A percentile compares a stretch with the other conserved stretches of the same genome.
Evolutionary conservation across 345 rosid species (phyloP).

Genomic region (Syzygium oleosum): DNA sequence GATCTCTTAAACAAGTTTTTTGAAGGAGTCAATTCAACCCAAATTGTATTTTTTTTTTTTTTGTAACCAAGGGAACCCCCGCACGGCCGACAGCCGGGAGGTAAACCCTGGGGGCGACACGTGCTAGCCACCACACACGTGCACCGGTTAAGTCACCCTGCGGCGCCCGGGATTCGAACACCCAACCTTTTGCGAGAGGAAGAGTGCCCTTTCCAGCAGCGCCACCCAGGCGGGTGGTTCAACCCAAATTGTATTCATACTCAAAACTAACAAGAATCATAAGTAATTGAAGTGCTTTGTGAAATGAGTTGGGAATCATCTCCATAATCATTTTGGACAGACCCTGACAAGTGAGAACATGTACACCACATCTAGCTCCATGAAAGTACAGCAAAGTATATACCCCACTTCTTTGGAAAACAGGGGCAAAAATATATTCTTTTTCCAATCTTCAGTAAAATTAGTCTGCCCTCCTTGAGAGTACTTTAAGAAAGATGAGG

Average conservation of each 20-base stretch:
- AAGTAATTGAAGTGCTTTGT: not conserved
- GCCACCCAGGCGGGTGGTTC: no score
- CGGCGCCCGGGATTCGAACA: no score
- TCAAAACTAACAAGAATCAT: not conserved
- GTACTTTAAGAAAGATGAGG: not conserved
- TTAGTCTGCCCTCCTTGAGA: not conserved
- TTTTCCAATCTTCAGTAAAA: not conserved
- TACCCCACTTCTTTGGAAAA: not conserved
- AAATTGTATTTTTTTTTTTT: no score
- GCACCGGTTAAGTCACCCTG: no score
- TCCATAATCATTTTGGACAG: slow-evolving; percentile 6
- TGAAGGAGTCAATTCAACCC: not conserved
- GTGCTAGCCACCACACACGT: no score
- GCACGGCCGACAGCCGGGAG: no score
- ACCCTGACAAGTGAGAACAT: slow-evolving; percentile 5
- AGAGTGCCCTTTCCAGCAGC: no score
- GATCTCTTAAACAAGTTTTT: not conserved
- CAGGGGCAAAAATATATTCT: not conserved
- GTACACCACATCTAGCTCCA: not conserved
- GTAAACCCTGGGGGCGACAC: no score
- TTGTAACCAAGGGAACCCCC: no score
- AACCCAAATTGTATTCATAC: not conserved
- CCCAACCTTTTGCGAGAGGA: no score
- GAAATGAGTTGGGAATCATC: not conserved
- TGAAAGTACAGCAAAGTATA: not conserved